Conservation (phyloP, 176 grass and related monocot species). For the Metroxylon sagu region DNA sequence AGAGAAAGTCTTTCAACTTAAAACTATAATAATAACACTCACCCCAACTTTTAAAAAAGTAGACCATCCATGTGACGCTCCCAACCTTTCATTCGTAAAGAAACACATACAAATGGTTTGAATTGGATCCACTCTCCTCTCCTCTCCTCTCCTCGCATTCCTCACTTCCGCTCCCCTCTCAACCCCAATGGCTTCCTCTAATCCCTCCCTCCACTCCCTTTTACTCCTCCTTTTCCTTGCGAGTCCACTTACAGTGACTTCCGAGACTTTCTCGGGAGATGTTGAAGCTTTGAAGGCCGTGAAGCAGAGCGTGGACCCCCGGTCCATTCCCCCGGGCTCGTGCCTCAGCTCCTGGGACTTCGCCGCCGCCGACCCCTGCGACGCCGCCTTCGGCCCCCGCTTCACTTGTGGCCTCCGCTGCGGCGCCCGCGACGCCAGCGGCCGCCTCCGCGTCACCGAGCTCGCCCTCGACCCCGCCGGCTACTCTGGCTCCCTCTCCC, state of each 20-base stretch:
- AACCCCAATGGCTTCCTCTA: slow-evolving; percentile 11
- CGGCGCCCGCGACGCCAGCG: background rate
- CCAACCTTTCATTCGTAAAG: no score
- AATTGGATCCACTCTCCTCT: no score
- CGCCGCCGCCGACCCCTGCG: slow-evolving; percentile 24
- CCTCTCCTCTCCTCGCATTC: no score
- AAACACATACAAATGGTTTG: no score
- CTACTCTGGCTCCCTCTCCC: slow-evolving; percentile 31
- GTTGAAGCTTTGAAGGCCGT: slow-evolving; percentile 24
- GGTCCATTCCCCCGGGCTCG: slow-evolving; percentile 22
- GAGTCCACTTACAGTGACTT: background rate
- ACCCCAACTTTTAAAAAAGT: no score
- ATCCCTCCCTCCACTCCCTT: background rate
- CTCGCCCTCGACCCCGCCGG: slow-evolving; percentile 42
- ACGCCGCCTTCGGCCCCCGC: slow-evolving; percentile 26
- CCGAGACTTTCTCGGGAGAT: slow-evolving; percentile 37
- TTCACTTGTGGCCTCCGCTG: slow-evolving; percentile 42
- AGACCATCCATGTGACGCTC: no score
- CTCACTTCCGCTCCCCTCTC: no score
- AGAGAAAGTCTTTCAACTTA: no score
- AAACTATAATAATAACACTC: no score
- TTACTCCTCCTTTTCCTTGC: slow-evolving; percentile 8
- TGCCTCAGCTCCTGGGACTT: slow-evolving; percentile 10
- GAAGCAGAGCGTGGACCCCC: slow-evolving; percentile 15
- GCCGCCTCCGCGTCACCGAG: slow-evolving; percentile 24